Base-by-base conservation (phyloP, 169 alveolate genomes). In the Cryptosporidium ubiquitum region DNA sequence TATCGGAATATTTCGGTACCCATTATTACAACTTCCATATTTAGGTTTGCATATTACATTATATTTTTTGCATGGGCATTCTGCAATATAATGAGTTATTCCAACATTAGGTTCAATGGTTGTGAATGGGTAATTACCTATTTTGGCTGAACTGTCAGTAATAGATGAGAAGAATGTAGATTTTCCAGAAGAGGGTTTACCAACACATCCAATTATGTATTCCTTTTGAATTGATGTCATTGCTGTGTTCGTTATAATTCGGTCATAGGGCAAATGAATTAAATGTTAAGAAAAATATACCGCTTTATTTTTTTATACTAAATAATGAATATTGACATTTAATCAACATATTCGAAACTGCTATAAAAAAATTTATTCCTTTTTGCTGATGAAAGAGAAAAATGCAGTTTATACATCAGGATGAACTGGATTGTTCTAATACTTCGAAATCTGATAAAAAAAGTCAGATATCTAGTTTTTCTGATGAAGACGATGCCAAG, bases 101-200 rank as follows among this genome's bases (percentile, higher is more conserved):
- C 94, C 94, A 68, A 91, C 73, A 42, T 92, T 92, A 14, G 94
- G 94, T 26, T 85, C 92, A 68, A 92, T 92, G 14, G 94, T 92
- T 2, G 94, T 92, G 69, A 92, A 92, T 33, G 94, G 94, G 58
- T 84, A 92, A 75, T 84, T 92, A 35, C 94, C 94, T 40, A 92
- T 91, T 47, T 92, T 92, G 31, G 94, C 94, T 3, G 93, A 33
- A 33, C 85, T 89, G 42, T 92, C 94, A 55, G 95, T 92, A 9
- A 84, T 91, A 5, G 94, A 91, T 61, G 89, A 71, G 89, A 92
- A 92, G 57, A 92, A 92, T 20, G 94, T 91, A 44, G 93, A 84
- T 64, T 92, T 92, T 4, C 94, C 94, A 14, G 95, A 92, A 14
- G 95, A 92, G 35, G 95, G 95, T 51, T 92, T 92, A 10, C 95